phyloP scores from a whole-genome alignment of 2,329 filamentous ascomycete genomes.

The Hymenoscyphus infarciens region DNA sequence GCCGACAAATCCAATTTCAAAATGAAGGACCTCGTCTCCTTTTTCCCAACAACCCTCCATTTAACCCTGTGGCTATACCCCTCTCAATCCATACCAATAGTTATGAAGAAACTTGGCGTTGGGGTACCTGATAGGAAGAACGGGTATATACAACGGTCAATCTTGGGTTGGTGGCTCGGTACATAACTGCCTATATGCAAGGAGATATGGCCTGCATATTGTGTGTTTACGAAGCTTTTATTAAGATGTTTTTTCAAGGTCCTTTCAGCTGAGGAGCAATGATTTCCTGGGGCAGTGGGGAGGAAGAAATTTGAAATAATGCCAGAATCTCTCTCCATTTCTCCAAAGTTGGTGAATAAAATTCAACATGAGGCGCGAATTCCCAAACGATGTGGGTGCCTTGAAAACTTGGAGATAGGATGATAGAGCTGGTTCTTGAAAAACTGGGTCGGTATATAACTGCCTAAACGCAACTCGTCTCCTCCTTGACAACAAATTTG shows the following conservation, averaged over 20 bases:
- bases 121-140: constrained; percentile 5
- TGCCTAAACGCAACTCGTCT: constrained; percentile 3
- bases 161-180: background rate
- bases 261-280: background rate
- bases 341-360: background rate
- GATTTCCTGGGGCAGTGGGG: background rate
- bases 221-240: background rate
- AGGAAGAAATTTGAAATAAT: background rate
- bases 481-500: background rate
- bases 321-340: background rate
- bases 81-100: background rate
- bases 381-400: background rate
- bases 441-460: constrained; percentile 1
- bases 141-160: background rate
- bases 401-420: background rate
- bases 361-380: background rate
- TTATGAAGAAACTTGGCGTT: background rate
- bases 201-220: background rate
- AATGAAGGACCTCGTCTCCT: background rate
- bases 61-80: background rate
- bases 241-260: background rate
- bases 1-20: background rate
- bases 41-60: background rate
- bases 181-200: background rate
- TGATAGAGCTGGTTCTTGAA: background rate